Conservation (phyloP, 2,329 filamentous ascomycete species). For the Cercospora berteroae region DNA sequence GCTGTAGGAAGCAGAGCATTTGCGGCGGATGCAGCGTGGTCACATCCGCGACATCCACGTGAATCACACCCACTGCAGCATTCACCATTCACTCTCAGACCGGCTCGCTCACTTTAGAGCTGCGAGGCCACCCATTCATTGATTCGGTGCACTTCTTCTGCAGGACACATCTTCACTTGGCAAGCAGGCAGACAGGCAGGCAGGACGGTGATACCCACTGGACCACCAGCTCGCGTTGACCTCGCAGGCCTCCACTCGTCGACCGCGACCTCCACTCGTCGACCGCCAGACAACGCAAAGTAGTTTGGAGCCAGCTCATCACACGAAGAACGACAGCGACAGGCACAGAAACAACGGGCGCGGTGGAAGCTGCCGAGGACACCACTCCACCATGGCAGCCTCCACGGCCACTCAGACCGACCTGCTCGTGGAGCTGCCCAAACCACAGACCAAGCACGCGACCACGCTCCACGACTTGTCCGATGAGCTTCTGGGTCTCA, state of each 20-base stretch:
- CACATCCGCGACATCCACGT: not conserved
- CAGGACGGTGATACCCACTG: not conserved
- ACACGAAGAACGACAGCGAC: not conserved
- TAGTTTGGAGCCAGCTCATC: not conserved
- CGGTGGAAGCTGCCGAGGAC: not conserved
- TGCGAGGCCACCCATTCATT: not conserved
- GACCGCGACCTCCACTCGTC: not conserved
- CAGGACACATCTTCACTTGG: not conserved
- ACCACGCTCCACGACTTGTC: conserved; percentile 26
- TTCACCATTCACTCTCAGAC: not conserved
- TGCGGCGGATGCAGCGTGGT: not conserved
- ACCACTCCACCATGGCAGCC: conserved; percentile 22
- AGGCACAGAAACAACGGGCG: not conserved
- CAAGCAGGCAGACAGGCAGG: not conserved
- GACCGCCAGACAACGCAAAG: not conserved
- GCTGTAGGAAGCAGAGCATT: not conserved
- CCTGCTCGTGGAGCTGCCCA: conserved; percentile 6
- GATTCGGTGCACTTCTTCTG: not conserved
- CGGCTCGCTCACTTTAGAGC: not conserved
- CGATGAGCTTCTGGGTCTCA: conserved; percentile 29
- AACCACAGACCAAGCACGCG: conserved; percentile 12
- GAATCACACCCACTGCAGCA: not conserved
- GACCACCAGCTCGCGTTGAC: not conserved
- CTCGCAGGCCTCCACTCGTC: not conserved
- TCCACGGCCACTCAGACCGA: conserved; percentile 23